phyloP scores from a whole-genome alignment of 768 basidiomycete species.

The Leccinum boreale region DNA sequence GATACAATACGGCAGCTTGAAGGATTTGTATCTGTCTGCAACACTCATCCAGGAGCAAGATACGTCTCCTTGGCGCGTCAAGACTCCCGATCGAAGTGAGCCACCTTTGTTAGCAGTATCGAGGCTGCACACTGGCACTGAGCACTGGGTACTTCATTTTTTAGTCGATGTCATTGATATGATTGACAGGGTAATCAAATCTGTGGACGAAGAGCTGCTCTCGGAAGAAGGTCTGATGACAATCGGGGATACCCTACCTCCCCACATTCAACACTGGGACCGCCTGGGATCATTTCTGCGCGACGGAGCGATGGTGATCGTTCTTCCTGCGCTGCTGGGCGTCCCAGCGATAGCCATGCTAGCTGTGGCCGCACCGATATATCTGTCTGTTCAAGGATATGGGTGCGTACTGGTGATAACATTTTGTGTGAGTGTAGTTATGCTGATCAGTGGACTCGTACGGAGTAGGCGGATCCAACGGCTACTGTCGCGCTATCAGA shows the following conservation, averaged over 20 bases:
- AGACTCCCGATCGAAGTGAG: neutral
- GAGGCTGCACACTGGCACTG: neutral
- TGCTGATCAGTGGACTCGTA: neutral
- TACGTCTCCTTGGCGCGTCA: neutral
- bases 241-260: neutral
- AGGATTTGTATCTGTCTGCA: neutral
- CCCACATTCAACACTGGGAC: neutral
- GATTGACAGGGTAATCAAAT: neutral
- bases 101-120: neutral
- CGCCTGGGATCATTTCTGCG: neutral
- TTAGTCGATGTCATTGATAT: neutral
- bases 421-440: neutral
- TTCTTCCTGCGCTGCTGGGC: constrained; percentile 3
- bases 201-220: neutral
- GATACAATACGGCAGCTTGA: neutral
- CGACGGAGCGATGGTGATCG: neutral
- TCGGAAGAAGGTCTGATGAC: neutral
- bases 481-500: neutral
- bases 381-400: neutral
- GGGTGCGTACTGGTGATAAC: neutral
- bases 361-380: neutral
- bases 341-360: neutral
- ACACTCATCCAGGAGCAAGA: neutral
- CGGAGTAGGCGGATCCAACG: neutral
- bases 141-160: neutral